These are phyloP conservation scores for Acacia confusa DNA, from an alignment of 306 rosid species.

Conservation along the genomic window DNA sequence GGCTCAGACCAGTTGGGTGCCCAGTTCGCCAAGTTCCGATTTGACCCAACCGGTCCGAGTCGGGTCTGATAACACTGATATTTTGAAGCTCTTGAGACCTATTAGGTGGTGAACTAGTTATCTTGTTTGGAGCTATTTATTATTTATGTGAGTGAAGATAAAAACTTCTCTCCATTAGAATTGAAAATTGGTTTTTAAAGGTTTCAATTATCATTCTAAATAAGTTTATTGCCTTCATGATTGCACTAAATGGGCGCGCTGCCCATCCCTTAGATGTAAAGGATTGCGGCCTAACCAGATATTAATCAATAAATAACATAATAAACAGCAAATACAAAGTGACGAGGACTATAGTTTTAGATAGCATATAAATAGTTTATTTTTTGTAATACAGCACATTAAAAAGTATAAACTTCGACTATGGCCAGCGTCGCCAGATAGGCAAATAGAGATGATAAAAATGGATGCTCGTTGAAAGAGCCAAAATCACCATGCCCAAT, in stretches of 20 bases:
- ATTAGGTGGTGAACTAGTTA: too few relatives aligned
- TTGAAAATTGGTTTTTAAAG: too few relatives aligned
- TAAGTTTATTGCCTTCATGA: neutral
- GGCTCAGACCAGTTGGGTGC: too few relatives aligned
- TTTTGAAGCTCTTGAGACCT: too few relatives aligned
- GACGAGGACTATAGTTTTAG: neutral
- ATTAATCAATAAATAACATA: neutral
- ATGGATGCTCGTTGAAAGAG: neutral
- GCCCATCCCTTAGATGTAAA: too few relatives aligned
- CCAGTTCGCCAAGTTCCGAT: too few relatives aligned
- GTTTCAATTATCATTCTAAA: too few relatives aligned
- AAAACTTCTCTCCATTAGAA: rapidly evolving
- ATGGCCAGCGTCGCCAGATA: neutral
- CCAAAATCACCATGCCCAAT: neutral
- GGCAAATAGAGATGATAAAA: neutral
- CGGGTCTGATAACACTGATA: too few relatives aligned
- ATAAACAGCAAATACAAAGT: neutral
- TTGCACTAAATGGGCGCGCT: neutral
- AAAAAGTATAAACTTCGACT: neutral
- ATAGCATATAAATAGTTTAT: too few relatives aligned
- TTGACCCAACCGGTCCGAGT: too few relatives aligned
- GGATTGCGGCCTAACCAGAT: neutral
- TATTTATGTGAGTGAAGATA: too few relatives aligned
- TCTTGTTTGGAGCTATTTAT: too few relatives aligned
- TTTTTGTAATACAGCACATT: neutral